Conservation (phyloP, 164 flowering plant genomes). For the Litsea cubeba region DNA sequence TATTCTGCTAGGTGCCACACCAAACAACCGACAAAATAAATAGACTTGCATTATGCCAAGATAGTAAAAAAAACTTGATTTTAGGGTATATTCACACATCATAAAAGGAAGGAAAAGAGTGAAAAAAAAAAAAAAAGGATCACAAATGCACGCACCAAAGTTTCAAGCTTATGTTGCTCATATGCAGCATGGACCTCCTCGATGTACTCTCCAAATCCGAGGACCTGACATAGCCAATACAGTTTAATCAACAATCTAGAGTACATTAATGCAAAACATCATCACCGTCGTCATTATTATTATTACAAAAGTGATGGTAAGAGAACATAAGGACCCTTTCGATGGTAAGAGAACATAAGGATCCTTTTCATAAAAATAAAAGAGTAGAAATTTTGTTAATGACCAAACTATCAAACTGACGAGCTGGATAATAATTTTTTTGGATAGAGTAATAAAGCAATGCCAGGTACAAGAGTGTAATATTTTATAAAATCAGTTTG, state of each 20-base stretch:
- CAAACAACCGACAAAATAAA: not conserved
- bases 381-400: too few relatives aligned
- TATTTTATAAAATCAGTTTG: too few relatives aligned
- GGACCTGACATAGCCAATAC: conserved; percentile 46
- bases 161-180: conserved; percentile 91
- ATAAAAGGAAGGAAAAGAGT: not conserved
- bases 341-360: too few relatives aligned
- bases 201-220: conserved; percentile 93
- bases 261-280: not conserved
- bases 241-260: not conserved
- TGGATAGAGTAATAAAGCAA: too few relatives aligned
- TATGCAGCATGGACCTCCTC: conserved; percentile 96
- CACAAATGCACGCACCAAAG: conserved; percentile 43
- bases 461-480: too few relatives aligned
- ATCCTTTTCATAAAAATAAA: too few relatives aligned
- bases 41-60: not conserved
- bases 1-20: not conserved
- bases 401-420: too few relatives aligned
- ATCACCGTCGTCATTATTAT: not conserved
- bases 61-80: too few relatives aligned
- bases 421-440: too few relatives aligned
- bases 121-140: too few relatives aligned
- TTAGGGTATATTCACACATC: not conserved
- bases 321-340: too few relatives aligned
- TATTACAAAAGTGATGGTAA: too few relatives aligned